phyloP scores from a whole-genome alignment of 129 eudicot species.

The Artemisia argyi region DNA sequence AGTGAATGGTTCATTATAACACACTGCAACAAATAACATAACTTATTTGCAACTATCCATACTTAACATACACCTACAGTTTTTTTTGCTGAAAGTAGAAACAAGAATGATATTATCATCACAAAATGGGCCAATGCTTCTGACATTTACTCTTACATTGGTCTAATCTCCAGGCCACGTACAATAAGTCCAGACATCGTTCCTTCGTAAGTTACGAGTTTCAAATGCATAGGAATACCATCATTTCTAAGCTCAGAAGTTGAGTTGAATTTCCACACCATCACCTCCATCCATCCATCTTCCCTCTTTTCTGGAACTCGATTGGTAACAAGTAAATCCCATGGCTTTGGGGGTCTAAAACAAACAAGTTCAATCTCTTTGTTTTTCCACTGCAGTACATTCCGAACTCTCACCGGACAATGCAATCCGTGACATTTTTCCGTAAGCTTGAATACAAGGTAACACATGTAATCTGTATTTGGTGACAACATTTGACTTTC shows the following conservation, averaged over 20 bases:
- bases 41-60: background rate
- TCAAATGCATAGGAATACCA: background rate
- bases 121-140: too few relatives aligned
- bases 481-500: slow-evolving; percentile 3
- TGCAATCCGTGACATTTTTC: slow-evolving; percentile 6
- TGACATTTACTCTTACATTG: too few relatives aligned
- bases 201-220: background rate
- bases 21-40: background rate
- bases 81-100: background rate
- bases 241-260: background rate
- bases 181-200: background rate
- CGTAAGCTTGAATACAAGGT: slow-evolving; percentile 17
- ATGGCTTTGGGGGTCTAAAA: background rate
- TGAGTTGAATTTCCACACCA: slow-evolving; percentile 1
- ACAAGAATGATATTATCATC: too few relatives aligned
- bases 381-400: background rate
- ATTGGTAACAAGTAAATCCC: background rate
- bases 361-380: background rate
- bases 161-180: too few relatives aligned
- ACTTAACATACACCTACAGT: background rate
- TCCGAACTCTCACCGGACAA: slow-evolving; percentile 14
- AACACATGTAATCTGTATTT: background rate
- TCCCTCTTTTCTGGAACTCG: slow-evolving; percentile 4
- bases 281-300: slow-evolving; percentile 29
- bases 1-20: background rate